Base-by-base conservation (phyloP, 768 basidiomycete genomes). In the Lactifluus volemus region DNA sequence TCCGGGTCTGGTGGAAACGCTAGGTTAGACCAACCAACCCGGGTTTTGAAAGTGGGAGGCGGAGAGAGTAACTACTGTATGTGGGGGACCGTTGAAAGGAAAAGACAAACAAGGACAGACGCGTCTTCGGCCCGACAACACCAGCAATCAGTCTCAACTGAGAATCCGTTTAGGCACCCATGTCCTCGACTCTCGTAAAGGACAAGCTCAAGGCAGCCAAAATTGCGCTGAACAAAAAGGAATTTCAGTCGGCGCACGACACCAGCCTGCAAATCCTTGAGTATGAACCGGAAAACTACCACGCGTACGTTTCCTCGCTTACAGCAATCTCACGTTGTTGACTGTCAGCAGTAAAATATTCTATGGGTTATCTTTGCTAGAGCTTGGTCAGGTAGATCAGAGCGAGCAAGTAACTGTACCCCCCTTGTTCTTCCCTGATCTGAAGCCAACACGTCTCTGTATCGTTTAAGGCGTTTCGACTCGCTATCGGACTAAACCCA, bases 201-300 rank as follows among this genome's bases (percentile, higher is more conserved):
- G 73, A 72, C 41, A 90, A 87, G 70, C 80, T 97, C 66, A 96
- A 94, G 72, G 73, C 79, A 21, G 87, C 91, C 12, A 82, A 88
- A 61, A 91, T 93, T 57, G 79, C 83, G 4, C 74, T 96, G 21
- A 76, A 74, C 12, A 88, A 85, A 70, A 92, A 92, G 69, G 85
- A 95, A 63, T 93, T 82, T 66, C 70, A 75, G 4, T 73, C 73
- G 19, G 93, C 91, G 11, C 82, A 80, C 61, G 80, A 85, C 64
- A 80, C 84, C n/a, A 83, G 86, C 8, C 70, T 75, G 47, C 79
- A 84, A 63, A 84, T 85, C 9, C 74, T 92, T 17, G 84, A 85
- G 41, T 84, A 83, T 64, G 94, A 97, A 59, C 79, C 86, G 1
- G 81, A 83, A 47, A 93, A 92, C 68, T 96, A 96, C 70, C 85